Evolutionary conservation across 306 rosid species (phyloP).

Genomic region (Acacia crassicarpa): DNA sequence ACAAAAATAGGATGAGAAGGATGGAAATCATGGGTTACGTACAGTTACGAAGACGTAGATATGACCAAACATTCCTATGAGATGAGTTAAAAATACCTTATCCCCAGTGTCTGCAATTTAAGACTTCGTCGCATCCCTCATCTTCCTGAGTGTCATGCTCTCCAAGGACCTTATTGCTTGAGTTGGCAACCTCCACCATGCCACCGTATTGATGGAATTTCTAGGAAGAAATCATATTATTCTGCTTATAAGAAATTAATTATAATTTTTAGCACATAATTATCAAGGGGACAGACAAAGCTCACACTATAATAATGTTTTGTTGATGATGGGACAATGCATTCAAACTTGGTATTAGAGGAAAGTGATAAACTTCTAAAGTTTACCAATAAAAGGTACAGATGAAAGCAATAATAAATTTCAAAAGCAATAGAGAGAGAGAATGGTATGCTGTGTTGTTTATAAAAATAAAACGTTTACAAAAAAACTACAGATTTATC

Average conservation of each 20-base stretch:
- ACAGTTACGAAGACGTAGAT: background rate
- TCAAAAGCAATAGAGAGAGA: background rate
- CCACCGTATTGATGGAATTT: conserved; percentile 54
- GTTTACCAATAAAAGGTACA: background rate
- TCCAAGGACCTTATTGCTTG: conserved; percentile 44
- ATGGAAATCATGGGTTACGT: conserved; percentile 18
- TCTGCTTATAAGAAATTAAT: conserved; percentile 18
- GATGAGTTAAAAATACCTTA: too few species aligned
- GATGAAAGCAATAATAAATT: too few species aligned
- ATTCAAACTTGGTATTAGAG: background rate
- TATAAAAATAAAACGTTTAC: background rate
- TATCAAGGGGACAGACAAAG: background rate
- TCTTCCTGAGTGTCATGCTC: conserved; percentile 44
- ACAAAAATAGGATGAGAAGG: background rate
- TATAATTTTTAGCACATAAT: background rate
- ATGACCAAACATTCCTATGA: too few species aligned
- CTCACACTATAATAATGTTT: background rate
- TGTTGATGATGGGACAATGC: background rate
- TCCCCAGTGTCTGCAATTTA: too few species aligned
- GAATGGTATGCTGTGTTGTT: background rate
- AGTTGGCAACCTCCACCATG: too few species aligned
- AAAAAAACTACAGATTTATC: conserved; percentile 13
- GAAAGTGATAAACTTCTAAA: background rate
- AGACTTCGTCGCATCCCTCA: conserved; percentile 30
- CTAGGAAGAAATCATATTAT: conserved; percentile 37